Base-by-base conservation (phyloP, 1,284 basidiomycete species). In the Paramarasmius palmivorus region DNA sequence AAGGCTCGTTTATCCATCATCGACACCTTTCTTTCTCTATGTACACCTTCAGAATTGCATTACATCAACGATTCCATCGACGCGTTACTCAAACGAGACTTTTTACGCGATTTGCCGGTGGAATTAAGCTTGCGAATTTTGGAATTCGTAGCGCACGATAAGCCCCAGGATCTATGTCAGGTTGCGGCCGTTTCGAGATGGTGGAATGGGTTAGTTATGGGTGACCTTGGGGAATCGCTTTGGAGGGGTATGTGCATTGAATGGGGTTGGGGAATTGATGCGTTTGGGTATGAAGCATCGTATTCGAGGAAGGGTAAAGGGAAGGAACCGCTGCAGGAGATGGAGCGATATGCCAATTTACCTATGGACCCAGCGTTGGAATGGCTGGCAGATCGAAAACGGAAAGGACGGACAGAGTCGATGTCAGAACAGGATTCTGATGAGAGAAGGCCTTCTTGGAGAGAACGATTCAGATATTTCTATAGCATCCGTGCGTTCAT, bases 101-200 rank as follows among this genome's bases (percentile, higher is more conserved):
- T 96, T 66, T 76, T 98, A 22, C 73, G 78, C 4, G 84, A 88
- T 25, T 76, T 98, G 1, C 96, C 96, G 0, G 74, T 85, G 15
- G 96, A 99, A 69, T 77, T 99, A 32, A 82, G 87, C 0, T 71
- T 97, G 23, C 84, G 94, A 64, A 83, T 96, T 51, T 78, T 98
- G 49, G 74, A 77, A 61, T 96, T 89, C 68, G 77, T 98, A 47
- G 29, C 7, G 12, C 29, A 32, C 6, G 88, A 95, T 59, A 90
- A 95, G 46, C 89, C 92, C 0, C 74, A 75, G 45, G 89, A 91
- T 0, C 83, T 98, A 4, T 78, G 84, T 0, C 73, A 90, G 6
- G 89, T 89, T 0, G 78, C 82, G 39, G 78, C 81, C 46, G 95
- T 98, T 23, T 91, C 86, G 60, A 77, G 78, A 47, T 80, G 81